Evolutionary conservation across 1,284 basidiomycete genomes (phyloP).

Genomic region (Cryptococcus maquisensis): DNA sequence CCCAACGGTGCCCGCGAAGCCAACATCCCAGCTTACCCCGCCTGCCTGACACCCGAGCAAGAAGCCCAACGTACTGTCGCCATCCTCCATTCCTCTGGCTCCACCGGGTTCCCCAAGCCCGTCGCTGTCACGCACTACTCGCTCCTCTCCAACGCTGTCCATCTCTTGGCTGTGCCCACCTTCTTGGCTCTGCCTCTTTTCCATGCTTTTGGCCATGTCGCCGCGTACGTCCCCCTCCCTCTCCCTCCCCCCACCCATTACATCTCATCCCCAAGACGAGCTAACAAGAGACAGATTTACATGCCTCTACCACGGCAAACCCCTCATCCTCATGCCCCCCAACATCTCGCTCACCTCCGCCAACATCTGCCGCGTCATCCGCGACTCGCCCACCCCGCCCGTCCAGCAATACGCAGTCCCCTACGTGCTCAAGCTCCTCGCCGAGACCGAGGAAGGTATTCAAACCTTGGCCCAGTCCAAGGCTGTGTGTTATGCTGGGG

Average conservation of each 20-base stretch:
- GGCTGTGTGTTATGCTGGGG: constrained; percentile 51
- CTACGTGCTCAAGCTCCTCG: constrained; percentile 53
- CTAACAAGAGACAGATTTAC: constrained; percentile 34
- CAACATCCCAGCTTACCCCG: constrained; percentile 44
- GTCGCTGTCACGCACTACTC: constrained; percentile 45
- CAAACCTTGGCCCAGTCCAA: constrained; percentile 53
- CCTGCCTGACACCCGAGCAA: constrained; percentile 51
- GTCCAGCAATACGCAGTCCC: constrained; percentile 50
- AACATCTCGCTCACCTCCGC: constrained; percentile 56
- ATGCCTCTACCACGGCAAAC: constrained; percentile 51
- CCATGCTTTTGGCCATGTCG: constrained; percentile 54
- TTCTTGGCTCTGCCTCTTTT: constrained; percentile 54
- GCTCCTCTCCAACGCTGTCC: constrained; percentile 38
- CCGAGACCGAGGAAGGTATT: constrained; percentile 54
- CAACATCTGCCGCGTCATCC: constrained; percentile 49
- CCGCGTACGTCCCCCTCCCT: constrained; percentile 43
- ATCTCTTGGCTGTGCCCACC: constrained; percentile 46
- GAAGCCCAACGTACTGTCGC: constrained; percentile 53
- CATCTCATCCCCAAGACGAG: too few species aligned
- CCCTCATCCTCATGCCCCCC: constrained; percentile 56
- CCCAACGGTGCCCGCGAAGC: constrained; percentile 43
- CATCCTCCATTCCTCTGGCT: constrained; percentile 62
- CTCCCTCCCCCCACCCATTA: not conserved
- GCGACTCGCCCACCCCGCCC: constrained; percentile 41
- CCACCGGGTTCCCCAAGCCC: constrained; percentile 53